Evolutionary conservation across 192 early-diverging fungal genomes (phyloP).

Genomic region (Pilobolus umbonatus): DNA sequence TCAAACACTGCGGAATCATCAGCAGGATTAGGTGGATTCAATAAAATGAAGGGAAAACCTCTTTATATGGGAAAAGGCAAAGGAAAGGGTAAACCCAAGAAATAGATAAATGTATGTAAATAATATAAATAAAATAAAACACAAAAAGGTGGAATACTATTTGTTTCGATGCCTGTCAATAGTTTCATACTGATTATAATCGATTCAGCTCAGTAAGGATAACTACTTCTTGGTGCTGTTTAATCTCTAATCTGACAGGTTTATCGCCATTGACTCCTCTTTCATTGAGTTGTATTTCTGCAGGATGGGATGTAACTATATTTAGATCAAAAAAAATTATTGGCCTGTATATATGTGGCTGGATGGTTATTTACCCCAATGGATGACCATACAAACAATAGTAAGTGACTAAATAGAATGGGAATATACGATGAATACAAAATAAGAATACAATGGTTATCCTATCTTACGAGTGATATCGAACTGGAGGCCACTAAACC

Average conservation of each 20-base stretch:
- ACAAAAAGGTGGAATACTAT: too few relatives aligned
- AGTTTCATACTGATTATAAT: neutral
- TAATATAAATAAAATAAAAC: too few relatives aligned
- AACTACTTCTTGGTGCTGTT: conserved; percentile 38
- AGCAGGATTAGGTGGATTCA: conserved; percentile 58
- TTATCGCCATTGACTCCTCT: conserved; percentile 20
- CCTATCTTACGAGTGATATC: conserved; percentile 29
- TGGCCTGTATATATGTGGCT: neutral
- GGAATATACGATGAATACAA: neutral
- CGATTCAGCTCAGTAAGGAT: conserved; percentile 22
- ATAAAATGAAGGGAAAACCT: conserved; percentile 19
- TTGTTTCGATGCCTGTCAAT: too few relatives aligned
- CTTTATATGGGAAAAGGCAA: conserved; percentile 8
- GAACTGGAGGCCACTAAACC: conserved; percentile 39
- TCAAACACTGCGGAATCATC: conserved; percentile 74
- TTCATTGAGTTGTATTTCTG: conserved; percentile 20
- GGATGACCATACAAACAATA: conserved; percentile 7
- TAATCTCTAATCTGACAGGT: conserved; percentile 30
- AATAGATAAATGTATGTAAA: too few relatives aligned
- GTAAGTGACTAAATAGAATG: conserved; percentile 2
- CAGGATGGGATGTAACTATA: conserved; percentile 21
- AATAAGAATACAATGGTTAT: neutral
- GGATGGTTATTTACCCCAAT: conserved; percentile 24
- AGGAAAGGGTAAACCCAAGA: neutral
- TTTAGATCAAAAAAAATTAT: neutral